Evolutionary conservation across 352 stramenopile genomes (phyloP), one percentile per base, ranked within the genome.

Genomic region (Globisporangium barbulae): DNA sequence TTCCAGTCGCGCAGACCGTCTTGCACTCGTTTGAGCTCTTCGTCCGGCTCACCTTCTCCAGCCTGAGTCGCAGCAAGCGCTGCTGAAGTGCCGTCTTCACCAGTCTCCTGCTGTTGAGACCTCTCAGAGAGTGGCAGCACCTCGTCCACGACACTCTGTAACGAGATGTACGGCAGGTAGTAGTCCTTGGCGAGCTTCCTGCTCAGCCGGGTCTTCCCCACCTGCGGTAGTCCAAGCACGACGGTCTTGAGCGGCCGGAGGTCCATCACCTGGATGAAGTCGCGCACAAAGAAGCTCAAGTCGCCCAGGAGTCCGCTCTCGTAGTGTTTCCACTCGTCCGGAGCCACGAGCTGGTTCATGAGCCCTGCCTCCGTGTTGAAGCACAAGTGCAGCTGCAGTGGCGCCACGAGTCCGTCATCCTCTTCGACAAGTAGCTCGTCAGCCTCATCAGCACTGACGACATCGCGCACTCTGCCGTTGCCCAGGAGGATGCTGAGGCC

Each of bases 261-360:
- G 61, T 96, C 87, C 70, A 94, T 85, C n/a, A 61, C 69, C 0
- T 73, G 63, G 64, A 92, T 74, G 63, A 91, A 96, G 57, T 97
- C 89, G 5, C 75, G 55, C 2, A 91, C 84, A 33, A 90, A 88
- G 61, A 81, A 86, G 0, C 61, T 48, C 13, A 95, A 64, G 66
- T 90, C 85, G 15, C 73, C 76, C 5, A 94, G 53, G 5, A 94
- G 50, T 0, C 89, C 89, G 0, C 69, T 66, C 50, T 78, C 71
- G 53, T 86, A 74, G 63, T 88, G 77, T n/a, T 76, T 69, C 83
- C 84, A 96, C 55, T 91, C 82, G 31, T 91, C 78, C 9, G 68
- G 58, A 15, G 69, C 70, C 54, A 91, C 82, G 25, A 91, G 64
- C 41, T 81, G 64, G 33, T 84, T 75, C 47, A 89, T 84, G n/a